Evolutionary conservation across 257 asterid species (phyloP).

Genomic region (Nicotiana tomentosiformis): DNA sequence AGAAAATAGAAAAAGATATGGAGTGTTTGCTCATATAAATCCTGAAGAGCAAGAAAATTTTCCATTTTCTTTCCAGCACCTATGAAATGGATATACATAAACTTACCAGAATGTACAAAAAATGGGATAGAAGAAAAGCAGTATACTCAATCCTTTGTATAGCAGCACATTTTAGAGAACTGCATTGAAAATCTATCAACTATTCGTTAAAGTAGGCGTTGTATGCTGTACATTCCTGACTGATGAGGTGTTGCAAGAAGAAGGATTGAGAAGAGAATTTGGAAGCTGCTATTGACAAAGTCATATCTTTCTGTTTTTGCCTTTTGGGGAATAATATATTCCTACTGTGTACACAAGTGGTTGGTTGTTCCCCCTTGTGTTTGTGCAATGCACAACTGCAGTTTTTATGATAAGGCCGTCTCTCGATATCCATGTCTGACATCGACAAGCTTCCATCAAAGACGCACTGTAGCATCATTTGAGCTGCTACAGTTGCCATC

Average conservation of each 20-base stretch:
- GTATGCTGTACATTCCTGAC: not conserved
- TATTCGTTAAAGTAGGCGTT: not conserved
- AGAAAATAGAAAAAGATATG: not conserved
- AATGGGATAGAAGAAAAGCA: not conserved
- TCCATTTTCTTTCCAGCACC: not conserved
- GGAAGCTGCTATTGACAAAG: not conserved
- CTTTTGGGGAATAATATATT: conserved; percentile 9
- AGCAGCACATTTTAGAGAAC: not conserved
- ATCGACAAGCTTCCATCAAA: conserved; percentile 19
- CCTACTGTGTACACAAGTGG: not conserved
- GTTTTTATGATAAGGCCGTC: conserved; percentile 25
- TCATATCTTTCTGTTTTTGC: not conserved
- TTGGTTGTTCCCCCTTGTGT: not conserved
- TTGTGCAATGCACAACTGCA: conserved; percentile 31
- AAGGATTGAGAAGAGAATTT: not conserved
- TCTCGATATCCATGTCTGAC: conserved; percentile 7
- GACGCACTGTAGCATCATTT: conserved; percentile 7
- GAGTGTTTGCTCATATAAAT: not conserved
- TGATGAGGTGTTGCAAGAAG: not conserved
- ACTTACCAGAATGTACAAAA: not conserved
- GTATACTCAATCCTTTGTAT: not conserved
- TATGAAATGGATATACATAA: not conserved
- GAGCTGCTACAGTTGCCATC: conserved; percentile 13
- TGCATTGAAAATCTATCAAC: not conserved
- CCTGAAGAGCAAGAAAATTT: not conserved